Evolutionary conservation across 768 basidiomycete species (phyloP), one percentile per base, ranked within the genome.

Genomic region (Wakefieldia striispora): DNA sequence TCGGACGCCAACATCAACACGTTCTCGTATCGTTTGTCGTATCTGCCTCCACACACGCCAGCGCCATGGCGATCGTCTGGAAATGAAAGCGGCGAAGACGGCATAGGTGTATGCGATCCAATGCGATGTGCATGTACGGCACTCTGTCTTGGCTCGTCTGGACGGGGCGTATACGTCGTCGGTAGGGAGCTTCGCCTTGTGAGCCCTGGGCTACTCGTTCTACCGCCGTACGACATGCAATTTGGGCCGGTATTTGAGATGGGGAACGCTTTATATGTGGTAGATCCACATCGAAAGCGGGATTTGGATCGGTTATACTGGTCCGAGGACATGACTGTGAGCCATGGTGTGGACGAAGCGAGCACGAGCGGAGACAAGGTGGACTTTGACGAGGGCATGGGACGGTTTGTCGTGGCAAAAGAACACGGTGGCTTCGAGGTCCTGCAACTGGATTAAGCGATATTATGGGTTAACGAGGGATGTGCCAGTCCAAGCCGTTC

Each of bases 341-440:
- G 45, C 19, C 47, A 24, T 34, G 40, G 20, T 21, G 29, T 4
- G 8, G 36, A 37, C 10, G 24, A 43, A 47, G 40, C 23, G 23
- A 12, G 23, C 1, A 12, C 7, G 24, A 29, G 37, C 17, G 54
- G 49, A 10, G 62, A 66, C 44, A 55, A 40, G 41, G 57, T 68
- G 39, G 64, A 66, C 37, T 66, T 66, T 27, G 64, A 66, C 17
- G 64, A 66, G 43, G 62, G 64, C 3, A 66, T 64, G 54, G 66
- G 66, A 20, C 61, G 66, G 17, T 50, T 68, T 14, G 66, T 66
- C 29, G 61, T 66, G 40, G 59, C 59, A 12, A 64, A 42, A 16
- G 56, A 42, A 46, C 29, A 39, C 17, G 64, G 65, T 2, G 65
- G 61, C 4, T 64, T 66, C 23, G 67, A 66, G 4, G 54, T 68